Evolutionary conservation across 2,329 filamentous ascomycete species (phyloP).

Genomic region (Pseudocercospora vitis): DNA sequence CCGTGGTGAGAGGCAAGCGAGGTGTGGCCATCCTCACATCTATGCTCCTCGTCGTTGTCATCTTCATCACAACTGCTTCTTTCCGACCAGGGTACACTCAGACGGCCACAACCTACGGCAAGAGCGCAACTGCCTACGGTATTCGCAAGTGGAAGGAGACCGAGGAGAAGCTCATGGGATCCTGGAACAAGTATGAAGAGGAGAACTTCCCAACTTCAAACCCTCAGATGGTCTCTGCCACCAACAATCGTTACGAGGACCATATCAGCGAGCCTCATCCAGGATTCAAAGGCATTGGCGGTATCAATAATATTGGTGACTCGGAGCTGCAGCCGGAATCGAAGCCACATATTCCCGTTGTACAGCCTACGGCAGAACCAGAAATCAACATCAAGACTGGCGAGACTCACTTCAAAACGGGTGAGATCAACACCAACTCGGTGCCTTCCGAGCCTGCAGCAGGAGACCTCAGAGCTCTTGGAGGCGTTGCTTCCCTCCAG

Average conservation of each 20-base stretch:
- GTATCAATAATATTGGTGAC: neutral
- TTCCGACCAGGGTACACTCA: conserved; percentile 15
- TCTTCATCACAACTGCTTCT: conserved; percentile 17
- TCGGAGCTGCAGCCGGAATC: neutral
- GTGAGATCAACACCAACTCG: neutral
- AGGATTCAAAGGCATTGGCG: conserved; percentile 1
- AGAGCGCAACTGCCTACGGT: conserved; percentile 3
- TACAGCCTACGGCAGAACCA: neutral
- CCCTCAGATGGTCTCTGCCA: conserved; percentile 10
- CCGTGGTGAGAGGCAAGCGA: conserved; percentile 15
- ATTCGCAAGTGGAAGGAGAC: conserved; percentile 17
- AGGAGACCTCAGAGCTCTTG: neutral
- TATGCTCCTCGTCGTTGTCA: conserved; percentile 15
- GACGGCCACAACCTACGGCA: conserved; percentile 2
- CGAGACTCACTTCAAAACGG: neutral
- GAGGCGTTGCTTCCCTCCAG: neutral
- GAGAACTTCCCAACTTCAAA: conserved; percentile 17
- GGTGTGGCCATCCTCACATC: conserved; percentile 11
- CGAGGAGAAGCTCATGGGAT: conserved; percentile 15
- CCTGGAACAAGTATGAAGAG: conserved; percentile 17
- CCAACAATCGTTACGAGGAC: neutral
- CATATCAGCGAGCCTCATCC: conserved; percentile 5
- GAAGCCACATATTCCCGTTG: neutral
- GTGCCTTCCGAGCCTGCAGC: neutral
- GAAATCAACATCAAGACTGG: neutral